Base-by-base conservation (phyloP, 805 yeast species). In the Ogataea wickerhamii region DNA sequence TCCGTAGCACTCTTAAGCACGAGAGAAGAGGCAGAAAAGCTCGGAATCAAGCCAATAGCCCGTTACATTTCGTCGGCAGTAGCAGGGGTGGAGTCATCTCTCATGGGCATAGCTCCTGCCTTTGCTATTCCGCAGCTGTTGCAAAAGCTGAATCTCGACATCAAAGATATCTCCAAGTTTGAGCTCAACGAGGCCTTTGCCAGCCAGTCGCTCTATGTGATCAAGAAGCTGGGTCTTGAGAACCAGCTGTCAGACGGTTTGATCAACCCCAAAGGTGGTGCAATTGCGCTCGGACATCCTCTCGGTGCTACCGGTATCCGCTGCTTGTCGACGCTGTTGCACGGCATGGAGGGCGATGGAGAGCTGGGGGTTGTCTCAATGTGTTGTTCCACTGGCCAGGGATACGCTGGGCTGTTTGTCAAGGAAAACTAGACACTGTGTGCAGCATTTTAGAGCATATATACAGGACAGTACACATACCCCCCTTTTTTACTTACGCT, bases 271-370 rank as follows among this genome's bases (percentile, higher is more conserved):
- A 79, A 78, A 58, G 96, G 96, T 55, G 96, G 96, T 56, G 95
- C 95, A 37, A 87, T 87, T 53, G 95, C 95, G 8, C 64, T 87
- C 44, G 96, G 96, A 24, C 96, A 87, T 63, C 96, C 96, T 47
- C 68, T 82, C 48, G 89, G 87, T 29, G 80, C 85, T 46, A 81
- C 87, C 16, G 72, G 67, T 12, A 22, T 37, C 7, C 49, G 71
- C 41, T 47, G 60, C 10, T 46, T 60, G n/a, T 55, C 66, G n/a
- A 66, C 68, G 3, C 51, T 67, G 29, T 31, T 65, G 19, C 63
- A 64, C 26, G 67, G 63, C 4, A 52, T 66, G 27, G 40, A 43
- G 16, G 49, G 56, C 5, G 57, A 52, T 14, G 55, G 56, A 19
- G 56, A 63, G 32, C 24, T 64, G 2, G 71, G 70, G 12, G 56